Conservation (phyloP, 257 asterid genomes). For the Leptodermis oblonga region DNA sequence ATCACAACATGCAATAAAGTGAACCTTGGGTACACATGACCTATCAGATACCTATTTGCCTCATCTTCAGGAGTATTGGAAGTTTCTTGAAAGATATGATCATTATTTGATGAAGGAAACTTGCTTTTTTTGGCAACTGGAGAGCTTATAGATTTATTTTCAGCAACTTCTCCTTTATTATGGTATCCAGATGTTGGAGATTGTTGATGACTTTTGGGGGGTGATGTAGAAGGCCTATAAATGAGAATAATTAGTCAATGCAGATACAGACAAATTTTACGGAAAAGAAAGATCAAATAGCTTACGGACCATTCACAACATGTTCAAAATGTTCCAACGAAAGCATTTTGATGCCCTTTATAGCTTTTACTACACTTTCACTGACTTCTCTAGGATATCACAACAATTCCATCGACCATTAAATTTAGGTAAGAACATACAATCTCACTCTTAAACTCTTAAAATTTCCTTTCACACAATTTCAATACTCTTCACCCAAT, state of each 20-base stretch:
- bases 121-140: constrained; percentile 67
- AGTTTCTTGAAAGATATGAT: constrained; percentile 40
- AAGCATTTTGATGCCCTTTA: background rate
- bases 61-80: constrained; percentile 43
- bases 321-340: background rate
- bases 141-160: constrained; percentile 30
- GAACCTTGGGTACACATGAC: background rate
- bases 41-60: constrained; percentile 48
- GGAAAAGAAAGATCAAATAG: constrained; percentile 3
- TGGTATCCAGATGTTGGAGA: constrained; percentile 32
- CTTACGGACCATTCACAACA: constrained; percentile 4
- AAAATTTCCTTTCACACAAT: background rate
- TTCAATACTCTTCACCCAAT: constrained; percentile 4
- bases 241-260: constrained; percentile 8
- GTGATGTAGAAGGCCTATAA: constrained; percentile 34
- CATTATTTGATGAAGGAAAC: constrained; percentile 53
- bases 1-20: background rate
- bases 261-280: constrained; percentile 3
- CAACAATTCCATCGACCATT: background rate
- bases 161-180: constrained; percentile 36
- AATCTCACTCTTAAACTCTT: constrained; percentile 1
- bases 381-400: background rate
- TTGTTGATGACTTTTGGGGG: constrained; percentile 39
- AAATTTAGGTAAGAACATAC: background rate
- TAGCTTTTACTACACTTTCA: background rate